Percentiles rank a stretch among this genome's conserved stretches.
phyloP scores from a whole-genome alignment of 371 early-diverging fungal genomes.

The Nematocida sp. region DNA sequence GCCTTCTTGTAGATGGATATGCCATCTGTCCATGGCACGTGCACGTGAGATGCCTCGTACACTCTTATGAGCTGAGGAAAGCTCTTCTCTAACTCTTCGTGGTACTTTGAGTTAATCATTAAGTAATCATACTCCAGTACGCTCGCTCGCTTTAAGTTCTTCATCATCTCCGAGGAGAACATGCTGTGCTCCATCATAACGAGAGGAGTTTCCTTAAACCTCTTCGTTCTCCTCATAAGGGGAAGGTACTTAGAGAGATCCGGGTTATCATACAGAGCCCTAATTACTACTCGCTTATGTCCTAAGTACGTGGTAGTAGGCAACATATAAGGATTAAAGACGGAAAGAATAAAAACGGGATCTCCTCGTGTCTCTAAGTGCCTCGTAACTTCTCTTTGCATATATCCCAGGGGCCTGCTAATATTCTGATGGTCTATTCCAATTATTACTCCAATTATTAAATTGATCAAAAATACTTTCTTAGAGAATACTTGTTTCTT shows the following conservation, averaged over 20 bases:
- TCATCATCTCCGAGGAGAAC: constrained; percentile 12
- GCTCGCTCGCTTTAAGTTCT: background rate
- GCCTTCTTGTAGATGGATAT: constrained; percentile 47
- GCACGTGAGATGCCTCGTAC: constrained; percentile 23
- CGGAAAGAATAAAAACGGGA: constrained; percentile 36
- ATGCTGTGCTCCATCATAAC: constrained; percentile 17
- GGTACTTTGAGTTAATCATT: constrained; percentile 25
- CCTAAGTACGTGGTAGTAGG: constrained; percentile 31
- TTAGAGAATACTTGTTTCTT: constrained; percentile 25
- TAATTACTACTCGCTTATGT: constrained; percentile 13
- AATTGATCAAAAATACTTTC: constrained; percentile 22
- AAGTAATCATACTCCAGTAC: constrained; percentile 38
- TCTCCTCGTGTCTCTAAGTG: background rate
- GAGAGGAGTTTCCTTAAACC: background rate
- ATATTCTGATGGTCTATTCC: constrained; percentile 50
- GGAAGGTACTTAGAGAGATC: background rate
- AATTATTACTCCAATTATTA: constrained; percentile 15
- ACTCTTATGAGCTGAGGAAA: constrained; percentile 45
- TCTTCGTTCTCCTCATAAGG: background rate
- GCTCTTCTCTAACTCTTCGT: constrained; percentile 22
- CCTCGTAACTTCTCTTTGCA: constrained; percentile 7
- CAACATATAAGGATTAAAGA: constrained; percentile 45
- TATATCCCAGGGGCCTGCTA: constrained; percentile 11
- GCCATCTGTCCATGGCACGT: background rate
- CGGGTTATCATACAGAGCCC: constrained; percentile 37